Conservation (phyloP, 257 asterid genomes). For the Coffea canephora region DNA sequence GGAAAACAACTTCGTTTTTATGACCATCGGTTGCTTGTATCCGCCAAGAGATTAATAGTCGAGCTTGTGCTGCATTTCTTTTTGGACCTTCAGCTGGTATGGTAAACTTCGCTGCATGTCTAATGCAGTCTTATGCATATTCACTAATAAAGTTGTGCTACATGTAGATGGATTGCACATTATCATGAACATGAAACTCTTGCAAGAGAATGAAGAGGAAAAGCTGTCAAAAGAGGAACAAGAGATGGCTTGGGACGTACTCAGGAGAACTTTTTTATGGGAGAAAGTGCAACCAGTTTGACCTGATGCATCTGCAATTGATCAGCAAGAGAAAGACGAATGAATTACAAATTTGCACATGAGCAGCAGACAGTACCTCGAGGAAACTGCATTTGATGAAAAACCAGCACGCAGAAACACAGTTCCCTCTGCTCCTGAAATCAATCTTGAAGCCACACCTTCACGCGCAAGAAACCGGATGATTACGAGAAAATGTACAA, state of each 20-base stretch:
- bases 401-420: constrained; percentile 25
- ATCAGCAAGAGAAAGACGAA: constrained; percentile 32
- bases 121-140: too few species aligned
- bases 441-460: constrained; percentile 32
- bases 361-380: constrained; percentile 35
- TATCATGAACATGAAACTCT: too few species aligned
- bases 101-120: too few species aligned
- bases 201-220: too few species aligned
- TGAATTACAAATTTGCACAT: constrained; percentile 19
- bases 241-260: constrained; percentile 97
- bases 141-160: too few species aligned
- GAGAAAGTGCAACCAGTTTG: constrained; percentile 61
- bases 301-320: constrained; percentile 44
- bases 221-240: constrained; percentile 73
- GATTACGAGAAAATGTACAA: too few species aligned
- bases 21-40: too few species aligned
- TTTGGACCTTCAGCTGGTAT: too few species aligned
- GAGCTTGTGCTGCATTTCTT: too few species aligned
- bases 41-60: too few species aligned
- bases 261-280: constrained; percentile 74
- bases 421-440: constrained; percentile 25
- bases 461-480: constrained; percentile 16
- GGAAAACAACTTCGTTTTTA: too few species aligned
- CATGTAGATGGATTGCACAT: too few species aligned
- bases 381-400: constrained; percentile 23